Evolutionary conservation across 2,329 filamentous ascomycete species (phyloP).

Genomic region (Bimuria novae-zelandiae): DNA sequence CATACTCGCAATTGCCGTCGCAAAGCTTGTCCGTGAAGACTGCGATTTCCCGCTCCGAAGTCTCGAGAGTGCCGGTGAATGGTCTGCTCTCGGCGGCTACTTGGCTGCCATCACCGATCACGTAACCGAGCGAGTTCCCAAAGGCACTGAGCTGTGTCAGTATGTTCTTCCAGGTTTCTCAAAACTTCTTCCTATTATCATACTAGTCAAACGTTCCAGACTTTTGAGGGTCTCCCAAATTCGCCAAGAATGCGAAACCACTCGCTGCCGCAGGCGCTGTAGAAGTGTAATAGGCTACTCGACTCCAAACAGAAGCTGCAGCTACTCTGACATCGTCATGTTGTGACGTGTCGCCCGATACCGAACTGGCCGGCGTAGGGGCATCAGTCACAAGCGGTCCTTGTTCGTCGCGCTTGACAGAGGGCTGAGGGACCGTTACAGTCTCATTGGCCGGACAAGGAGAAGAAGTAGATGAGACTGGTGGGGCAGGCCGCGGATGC

Average conservation of each 20-base stretch:
- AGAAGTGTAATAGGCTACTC: constrained; percentile 56
- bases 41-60: constrained; percentile 42
- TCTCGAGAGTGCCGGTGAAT: constrained; percentile 52
- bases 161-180: constrained; percentile 3
- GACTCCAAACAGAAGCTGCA: constrained; percentile 44
- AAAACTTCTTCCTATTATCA: neutral
- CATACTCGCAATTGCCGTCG: constrained; percentile 53
- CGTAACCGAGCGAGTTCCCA: constrained; percentile 63
- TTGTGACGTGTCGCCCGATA: neutral
- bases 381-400: neutral
- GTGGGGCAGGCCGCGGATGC: neutral
- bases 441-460: neutral
- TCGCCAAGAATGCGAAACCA: constrained; percentile 63
- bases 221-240: constrained; percentile 57
- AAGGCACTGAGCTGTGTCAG: constrained; percentile 46
- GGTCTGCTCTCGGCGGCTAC: constrained; percentile 55
- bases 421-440: neutral
- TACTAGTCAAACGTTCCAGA: constrained; percentile 61
- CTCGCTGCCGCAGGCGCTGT: constrained; percentile 47
- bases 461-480: neutral
- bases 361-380: neutral
- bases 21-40: constrained; percentile 50
- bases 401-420: neutral
- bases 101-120: constrained; percentile 52
- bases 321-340: constrained; percentile 8